Conservation (phyloP, 2,329 filamentous ascomycete genomes). For the Paraconiothyrium sp. region DNA sequence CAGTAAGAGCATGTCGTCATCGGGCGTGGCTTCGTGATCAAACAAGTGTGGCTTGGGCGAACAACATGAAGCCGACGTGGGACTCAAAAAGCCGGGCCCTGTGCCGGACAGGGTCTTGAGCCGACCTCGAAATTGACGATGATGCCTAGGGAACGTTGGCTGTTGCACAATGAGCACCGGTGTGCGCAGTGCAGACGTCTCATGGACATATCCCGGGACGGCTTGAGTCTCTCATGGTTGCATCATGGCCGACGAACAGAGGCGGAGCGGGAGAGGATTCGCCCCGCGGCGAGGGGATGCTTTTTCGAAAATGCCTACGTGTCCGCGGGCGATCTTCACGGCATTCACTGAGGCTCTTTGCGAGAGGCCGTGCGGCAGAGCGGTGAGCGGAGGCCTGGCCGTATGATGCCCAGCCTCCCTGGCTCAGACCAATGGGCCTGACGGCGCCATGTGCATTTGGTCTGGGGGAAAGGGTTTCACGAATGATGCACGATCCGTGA, state of each 20-base stretch:
- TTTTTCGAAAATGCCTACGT: conserved; percentile 3
- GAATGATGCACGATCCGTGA: not conserved
- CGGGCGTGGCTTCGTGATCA: conserved; percentile 5
- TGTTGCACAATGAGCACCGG: not conserved
- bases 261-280: not conserved
- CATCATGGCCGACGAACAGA: not conserved
- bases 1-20: conserved; percentile 14
- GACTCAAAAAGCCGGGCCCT: not conserved
- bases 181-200: not conserved
- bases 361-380: conserved; percentile 18
- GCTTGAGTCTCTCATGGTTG: not conserved
- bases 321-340: conserved; percentile 12
- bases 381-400: conserved; percentile 8
- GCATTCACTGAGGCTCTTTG: conserved; percentile 18
- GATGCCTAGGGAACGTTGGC: not conserved
- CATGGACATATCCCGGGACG: not conserved
- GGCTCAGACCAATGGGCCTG: conserved; percentile 4
- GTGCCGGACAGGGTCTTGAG: not conserved
- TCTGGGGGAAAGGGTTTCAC: not conserved
- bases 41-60: conserved; percentile 9
- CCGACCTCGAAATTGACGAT: not conserved
- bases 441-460: not conserved
- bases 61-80: conserved; percentile 4
- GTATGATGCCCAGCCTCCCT: conserved; percentile 12
- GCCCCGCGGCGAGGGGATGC: not conserved